phyloP scores from a whole-genome alignment of 495 filamentous ascomycete species.

The Aspergillus leporis region DNA sequence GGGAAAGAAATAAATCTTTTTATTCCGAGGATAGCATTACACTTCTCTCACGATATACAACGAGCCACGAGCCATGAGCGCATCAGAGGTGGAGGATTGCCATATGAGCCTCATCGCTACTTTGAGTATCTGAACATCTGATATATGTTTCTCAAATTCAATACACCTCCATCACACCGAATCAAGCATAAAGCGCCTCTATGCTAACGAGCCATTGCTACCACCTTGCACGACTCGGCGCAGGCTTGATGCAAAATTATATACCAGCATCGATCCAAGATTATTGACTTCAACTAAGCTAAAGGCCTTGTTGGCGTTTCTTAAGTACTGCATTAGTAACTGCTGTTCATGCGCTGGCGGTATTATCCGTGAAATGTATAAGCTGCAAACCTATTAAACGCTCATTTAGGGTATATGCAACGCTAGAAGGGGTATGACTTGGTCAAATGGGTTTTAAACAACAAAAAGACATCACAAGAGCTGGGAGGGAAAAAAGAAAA shows the following conservation, averaged over 20 bases:
- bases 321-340: background rate
- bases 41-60: slow-evolving; percentile 34
- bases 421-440: slow-evolving; percentile 7
- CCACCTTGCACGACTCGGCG: background rate
- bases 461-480: background rate
- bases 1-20: slow-evolving; percentile 72
- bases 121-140: slow-evolving; percentile 15
- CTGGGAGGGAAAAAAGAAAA: slow-evolving; percentile 7
- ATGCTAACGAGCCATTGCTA: background rate
- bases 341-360: background rate
- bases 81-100: slow-evolving; percentile 16
- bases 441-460: slow-evolving; percentile 4
- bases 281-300: background rate
- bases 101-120: slow-evolving; percentile 17
- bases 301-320: background rate
- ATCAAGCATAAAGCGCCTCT: background rate
- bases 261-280: background rate
- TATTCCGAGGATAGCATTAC: background rate
- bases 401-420: slow-evolving; percentile 13
- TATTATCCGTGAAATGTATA: background rate
- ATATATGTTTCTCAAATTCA: background rate
- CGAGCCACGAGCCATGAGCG: slow-evolving; percentile 32
- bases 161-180: background rate
- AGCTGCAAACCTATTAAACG: slow-evolving; percentile 7
- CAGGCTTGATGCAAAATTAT: background rate